Conservation (phyloP, 1,139 yeast genomes). For the Spencermartinsiella ligniputridi region DNA sequence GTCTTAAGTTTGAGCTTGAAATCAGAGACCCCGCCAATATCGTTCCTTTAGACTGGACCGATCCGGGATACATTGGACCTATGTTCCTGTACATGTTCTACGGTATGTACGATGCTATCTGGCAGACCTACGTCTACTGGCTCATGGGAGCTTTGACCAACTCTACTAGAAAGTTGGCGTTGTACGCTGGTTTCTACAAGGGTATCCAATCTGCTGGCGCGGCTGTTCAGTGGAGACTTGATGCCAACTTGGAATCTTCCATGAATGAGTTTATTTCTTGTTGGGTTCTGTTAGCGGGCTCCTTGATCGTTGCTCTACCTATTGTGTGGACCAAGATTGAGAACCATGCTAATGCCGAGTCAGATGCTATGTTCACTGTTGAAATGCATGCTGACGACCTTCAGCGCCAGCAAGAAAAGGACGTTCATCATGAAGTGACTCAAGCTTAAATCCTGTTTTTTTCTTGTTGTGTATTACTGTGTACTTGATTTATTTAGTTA, state of each 20-base stretch:
- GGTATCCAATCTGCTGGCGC: conserved; percentile 63
- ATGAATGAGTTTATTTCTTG: conserved; percentile 47
- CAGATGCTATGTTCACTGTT: conserved; percentile 27
- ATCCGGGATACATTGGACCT: conserved; percentile 48
- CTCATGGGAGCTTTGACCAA: conserved; percentile 55
- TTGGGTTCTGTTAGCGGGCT: conserved; percentile 54
- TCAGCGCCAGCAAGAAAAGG: conserved; percentile 1
- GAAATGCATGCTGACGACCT: conserved; percentile 17
- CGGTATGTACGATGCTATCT: conserved; percentile 56
- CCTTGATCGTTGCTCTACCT: conserved; percentile 43
- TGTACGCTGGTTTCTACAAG: conserved; percentile 60
- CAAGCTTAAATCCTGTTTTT: too few species aligned
- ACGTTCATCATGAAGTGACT: not conserved
- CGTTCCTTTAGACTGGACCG: conserved; percentile 38
- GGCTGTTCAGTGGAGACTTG: conserved; percentile 58
- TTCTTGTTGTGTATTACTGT: too few species aligned
- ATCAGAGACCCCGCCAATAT: conserved; percentile 36
- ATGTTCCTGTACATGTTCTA: conserved; percentile 59
- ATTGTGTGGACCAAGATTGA: conserved; percentile 41
- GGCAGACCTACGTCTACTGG: conserved; percentile 57
- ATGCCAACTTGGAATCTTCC: conserved; percentile 42
- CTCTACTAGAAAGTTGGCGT: conserved; percentile 51
- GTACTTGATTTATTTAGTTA: too few species aligned
- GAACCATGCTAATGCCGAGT: conserved; percentile 43
- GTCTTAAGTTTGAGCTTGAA: conserved; percentile 45